Conservation (phyloP, 1,284 basidiomycete genomes). For the Malassezia sympodialis region DNA sequence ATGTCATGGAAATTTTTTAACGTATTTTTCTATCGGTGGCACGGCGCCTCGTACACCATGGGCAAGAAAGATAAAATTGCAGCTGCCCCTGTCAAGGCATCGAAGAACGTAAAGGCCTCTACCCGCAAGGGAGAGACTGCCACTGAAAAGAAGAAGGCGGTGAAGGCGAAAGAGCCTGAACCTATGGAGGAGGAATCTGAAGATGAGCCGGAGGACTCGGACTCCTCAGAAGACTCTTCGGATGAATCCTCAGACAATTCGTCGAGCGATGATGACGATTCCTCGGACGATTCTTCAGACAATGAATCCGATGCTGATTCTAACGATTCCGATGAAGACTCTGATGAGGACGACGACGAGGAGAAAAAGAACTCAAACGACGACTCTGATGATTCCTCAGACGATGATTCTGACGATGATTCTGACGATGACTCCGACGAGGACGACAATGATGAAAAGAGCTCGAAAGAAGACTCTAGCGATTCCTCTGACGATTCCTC, state of each 20-base stretch:
- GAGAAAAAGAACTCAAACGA: background rate
- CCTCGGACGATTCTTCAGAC: background rate
- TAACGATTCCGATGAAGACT: background rate
- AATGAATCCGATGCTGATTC: too few relatives aligned
- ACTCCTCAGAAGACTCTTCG: background rate
- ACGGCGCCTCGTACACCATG: slow-evolving; percentile 6
- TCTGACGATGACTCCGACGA: slow-evolving; percentile 2
- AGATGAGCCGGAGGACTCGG: slow-evolving; percentile 4
- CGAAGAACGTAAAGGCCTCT: background rate
- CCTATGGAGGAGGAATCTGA: slow-evolving; percentile 20
- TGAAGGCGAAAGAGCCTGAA: slow-evolving; percentile 5
- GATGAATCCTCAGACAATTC: slow-evolving; percentile 1
- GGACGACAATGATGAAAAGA: slow-evolving; percentile 1
- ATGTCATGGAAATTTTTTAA: slow-evolving; percentile 10
- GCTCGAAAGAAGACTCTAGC: slow-evolving; percentile 11
- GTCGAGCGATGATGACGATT: background rate
- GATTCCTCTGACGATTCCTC: slow-evolving; percentile 7
- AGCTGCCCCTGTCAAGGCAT: slow-evolving; percentile 1
- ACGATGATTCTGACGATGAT: slow-evolving; percentile 1
- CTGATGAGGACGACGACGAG: background rate
- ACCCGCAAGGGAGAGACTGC: slow-evolving; percentile 12
- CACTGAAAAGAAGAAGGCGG: slow-evolving; percentile 5
- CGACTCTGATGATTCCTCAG: slow-evolving; percentile 7
- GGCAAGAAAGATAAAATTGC: slow-evolving; percentile 17
- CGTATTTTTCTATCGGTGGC: slow-evolving; percentile 1